These are phyloP conservation scores for Dissoconium aciculare DNA, from an alignment of 2,329 filamentous ascomycete species.

Conservation along the genomic window DNA sequence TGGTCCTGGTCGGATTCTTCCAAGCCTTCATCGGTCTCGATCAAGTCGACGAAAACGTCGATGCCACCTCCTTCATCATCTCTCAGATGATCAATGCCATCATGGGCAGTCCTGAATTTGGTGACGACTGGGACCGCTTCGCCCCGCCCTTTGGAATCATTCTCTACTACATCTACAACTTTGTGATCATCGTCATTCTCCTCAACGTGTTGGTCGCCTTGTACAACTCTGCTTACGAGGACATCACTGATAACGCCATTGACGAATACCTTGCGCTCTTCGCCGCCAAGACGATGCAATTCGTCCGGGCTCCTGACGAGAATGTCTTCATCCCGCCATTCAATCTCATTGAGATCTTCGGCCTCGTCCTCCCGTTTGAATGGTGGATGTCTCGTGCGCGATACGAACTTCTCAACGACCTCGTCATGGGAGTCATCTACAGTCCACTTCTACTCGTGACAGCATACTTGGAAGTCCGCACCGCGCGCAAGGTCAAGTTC, in stretches of 20 bases:
- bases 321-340: conserved; percentile 96
- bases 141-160: conserved; percentile 85
- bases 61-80: conserved; percentile 55
- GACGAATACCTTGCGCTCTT: conserved; percentile 94
- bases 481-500: conserved; percentile 28
- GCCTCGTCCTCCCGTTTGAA: conserved; percentile 66
- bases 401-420: conserved; percentile 76
- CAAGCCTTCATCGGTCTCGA: conserved; percentile 92
- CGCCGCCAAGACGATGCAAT: conserved; percentile 88
- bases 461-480: conserved; percentile 41
- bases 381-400: conserved; percentile 73
- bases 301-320: conserved; percentile 89
- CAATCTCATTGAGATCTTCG: conserved; percentile 79
- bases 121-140: conserved; percentile 67
- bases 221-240: conserved; percentile 92
- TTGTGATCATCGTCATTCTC: conserved; percentile 87
- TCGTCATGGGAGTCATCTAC: conserved; percentile 76
- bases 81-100: conserved; percentile 78
- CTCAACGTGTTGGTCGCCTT: conserved; percentile 94
- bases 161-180: conserved; percentile 95
- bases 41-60: conserved; percentile 52
- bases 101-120: conserved; percentile 83
- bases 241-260: conserved; percentile 81
- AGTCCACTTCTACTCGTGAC: conserved; percentile 67
- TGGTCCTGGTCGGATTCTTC: conserved; percentile 74